These are phyloP conservation scores for Aspergillus homomorphus DNA, from an alignment of 495 filamentous ascomycete species.

Conservation along the genomic window DNA sequence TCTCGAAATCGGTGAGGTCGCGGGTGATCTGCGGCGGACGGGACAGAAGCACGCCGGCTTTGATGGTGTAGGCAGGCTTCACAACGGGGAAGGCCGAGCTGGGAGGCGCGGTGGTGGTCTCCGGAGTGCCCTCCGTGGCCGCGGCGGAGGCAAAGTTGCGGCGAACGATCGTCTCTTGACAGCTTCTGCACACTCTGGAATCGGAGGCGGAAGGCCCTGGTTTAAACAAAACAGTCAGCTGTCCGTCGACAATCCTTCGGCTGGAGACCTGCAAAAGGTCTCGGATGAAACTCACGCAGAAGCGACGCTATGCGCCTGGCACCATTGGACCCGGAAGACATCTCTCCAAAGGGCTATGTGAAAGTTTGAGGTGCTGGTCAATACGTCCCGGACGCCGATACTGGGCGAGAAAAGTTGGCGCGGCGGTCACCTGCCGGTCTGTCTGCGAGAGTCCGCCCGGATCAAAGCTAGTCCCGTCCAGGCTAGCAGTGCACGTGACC, in stretches of 20 bases:
- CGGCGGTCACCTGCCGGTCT: constrained; percentile 24
- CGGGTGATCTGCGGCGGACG: constrained; percentile 86
- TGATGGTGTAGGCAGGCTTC: constrained; percentile 59
- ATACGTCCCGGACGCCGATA: constrained; percentile 11
- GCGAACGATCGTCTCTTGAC: constrained; percentile 46
- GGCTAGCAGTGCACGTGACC: constrained; percentile 37
- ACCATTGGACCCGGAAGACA: constrained; percentile 47
- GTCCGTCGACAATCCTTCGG: background rate
- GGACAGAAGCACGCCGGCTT: constrained; percentile 78
- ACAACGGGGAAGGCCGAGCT: constrained; percentile 35
- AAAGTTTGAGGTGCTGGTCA: constrained; percentile 17
- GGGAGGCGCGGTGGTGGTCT: constrained; percentile 27
- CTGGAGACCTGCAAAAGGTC: background rate
- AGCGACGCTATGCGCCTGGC: constrained; percentile 43
- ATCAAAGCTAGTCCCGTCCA: constrained; percentile 18
- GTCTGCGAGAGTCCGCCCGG: constrained; percentile 6
- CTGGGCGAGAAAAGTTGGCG: constrained; percentile 45
- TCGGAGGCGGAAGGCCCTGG: constrained; percentile 44
- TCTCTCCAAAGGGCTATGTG: constrained; percentile 22
- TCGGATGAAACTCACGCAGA: constrained; percentile 31
- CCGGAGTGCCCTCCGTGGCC: constrained; percentile 27
- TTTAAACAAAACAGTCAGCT: constrained; percentile 4
- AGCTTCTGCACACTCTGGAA: constrained; percentile 50
- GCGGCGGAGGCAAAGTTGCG: constrained; percentile 46
- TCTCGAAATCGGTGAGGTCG: constrained; percentile 80